Evolutionary conservation across 192 early-diverging fungal species (phyloP).

Genomic region (Umbelopsis isabellina): DNA sequence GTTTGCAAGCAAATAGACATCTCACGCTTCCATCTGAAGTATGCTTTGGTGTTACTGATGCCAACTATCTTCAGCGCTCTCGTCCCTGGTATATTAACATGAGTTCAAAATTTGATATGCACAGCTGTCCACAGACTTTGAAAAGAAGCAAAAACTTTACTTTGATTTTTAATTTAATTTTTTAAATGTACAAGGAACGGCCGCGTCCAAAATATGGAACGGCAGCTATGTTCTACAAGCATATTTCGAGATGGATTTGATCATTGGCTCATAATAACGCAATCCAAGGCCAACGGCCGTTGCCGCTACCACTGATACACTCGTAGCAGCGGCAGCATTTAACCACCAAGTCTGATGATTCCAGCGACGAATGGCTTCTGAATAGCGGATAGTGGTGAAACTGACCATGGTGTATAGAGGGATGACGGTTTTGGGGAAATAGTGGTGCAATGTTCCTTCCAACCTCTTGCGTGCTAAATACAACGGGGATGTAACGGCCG

Average conservation of each 20-base stretch:
- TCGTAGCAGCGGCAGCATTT: slow-evolving; percentile 15
- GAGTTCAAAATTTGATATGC: no score
- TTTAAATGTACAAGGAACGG: no score
- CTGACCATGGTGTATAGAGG: slow-evolving; percentile 97
- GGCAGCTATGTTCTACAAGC: not conserved
- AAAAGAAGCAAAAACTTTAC: no score
- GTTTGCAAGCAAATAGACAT: no score
- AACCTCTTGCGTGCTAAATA: slow-evolving; percentile 82
- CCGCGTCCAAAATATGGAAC: no score
- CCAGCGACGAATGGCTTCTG: slow-evolving; percentile 59
- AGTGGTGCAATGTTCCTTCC: slow-evolving; percentile 74
- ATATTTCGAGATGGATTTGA: not conserved
- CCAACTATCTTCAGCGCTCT: no score
- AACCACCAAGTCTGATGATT: slow-evolving; percentile 57
- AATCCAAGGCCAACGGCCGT: not conserved
- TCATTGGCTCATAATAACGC: not conserved
- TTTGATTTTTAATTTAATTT: no score
- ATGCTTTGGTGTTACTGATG: no score
- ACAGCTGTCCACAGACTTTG: no score
- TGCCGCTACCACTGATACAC: not conserved
- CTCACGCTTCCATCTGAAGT: no score
- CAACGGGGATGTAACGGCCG: slow-evolving; percentile 70
- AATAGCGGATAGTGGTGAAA: slow-evolving; percentile 88
- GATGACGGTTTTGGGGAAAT: slow-evolving; percentile 72
- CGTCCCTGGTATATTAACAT: no score